Conservation (phyloP, 2,329 filamentous ascomycete genomes). For the Diaporthe aspalathi region DNA sequence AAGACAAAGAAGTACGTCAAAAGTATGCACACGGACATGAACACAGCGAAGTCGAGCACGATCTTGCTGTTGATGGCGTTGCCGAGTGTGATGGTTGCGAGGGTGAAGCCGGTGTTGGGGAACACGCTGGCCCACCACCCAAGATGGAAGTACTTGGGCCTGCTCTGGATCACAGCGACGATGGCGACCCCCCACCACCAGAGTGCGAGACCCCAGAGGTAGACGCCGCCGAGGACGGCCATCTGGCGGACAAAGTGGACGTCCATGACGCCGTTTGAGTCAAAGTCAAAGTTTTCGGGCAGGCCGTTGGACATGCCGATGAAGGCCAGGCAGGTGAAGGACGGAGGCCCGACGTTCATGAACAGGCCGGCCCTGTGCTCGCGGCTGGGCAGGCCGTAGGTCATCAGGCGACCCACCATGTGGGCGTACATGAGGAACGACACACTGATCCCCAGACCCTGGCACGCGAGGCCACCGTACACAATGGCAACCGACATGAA, state of each 20-base stretch:
- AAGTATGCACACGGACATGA: slow-evolving; percentile 60
- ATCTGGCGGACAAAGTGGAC: slow-evolving; percentile 57
- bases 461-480: slow-evolving; percentile 73
- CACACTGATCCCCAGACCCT: slow-evolving; percentile 77
- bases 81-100: slow-evolving; percentile 67
- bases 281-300: slow-evolving; percentile 58
- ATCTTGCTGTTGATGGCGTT: slow-evolving; percentile 58
- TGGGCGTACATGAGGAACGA: slow-evolving; percentile 78
- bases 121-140: slow-evolving; percentile 75
- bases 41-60: slow-evolving; percentile 61
- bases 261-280: slow-evolving; percentile 57
- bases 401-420: slow-evolving; percentile 79
- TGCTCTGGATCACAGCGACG: slow-evolving; percentile 58
- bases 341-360: slow-evolving; percentile 80
- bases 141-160: slow-evolving; percentile 65
- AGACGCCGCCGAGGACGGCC: slow-evolving; percentile 57
- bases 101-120: slow-evolving; percentile 69
- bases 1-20: slow-evolving; percentile 57
- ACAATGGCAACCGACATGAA: slow-evolving; percentile 70
- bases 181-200: slow-evolving; percentile 64
- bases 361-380: slow-evolving; percentile 78
- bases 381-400: slow-evolving; percentile 69
- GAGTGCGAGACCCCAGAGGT: slow-evolving; percentile 50
- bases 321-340: slow-evolving; percentile 77
- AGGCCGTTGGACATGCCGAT: slow-evolving; percentile 74